Evolutionary conservation across 2,329 filamentous ascomycete species (phyloP), one percentile per base, ranked within the genome.

Genomic region (Shiraia sp.): DNA sequence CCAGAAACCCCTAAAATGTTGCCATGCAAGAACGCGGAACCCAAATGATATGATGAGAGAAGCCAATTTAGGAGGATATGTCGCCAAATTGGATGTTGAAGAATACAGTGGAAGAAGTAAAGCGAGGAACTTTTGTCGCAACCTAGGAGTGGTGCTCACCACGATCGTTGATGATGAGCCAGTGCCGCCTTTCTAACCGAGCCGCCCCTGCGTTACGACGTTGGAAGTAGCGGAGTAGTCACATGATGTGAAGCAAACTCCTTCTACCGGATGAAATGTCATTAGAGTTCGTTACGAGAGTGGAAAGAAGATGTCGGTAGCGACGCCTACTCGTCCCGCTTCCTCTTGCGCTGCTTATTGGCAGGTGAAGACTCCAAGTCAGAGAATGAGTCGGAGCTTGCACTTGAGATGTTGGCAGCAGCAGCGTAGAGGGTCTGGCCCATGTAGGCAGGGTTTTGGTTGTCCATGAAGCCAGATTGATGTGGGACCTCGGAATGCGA

Each of bases 341-440:
- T 88, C 72, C 85, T 80, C 85, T 92, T 93, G 45, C 55, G 53
- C 79, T 88, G 88, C 75, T 83, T 82, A 60, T 74, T 73, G 65
- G 64, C 35, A 53, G 66, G 36, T 53, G 61, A 51, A 19, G 66
- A 63, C 40, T 74, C 73, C 19, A 60, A 45, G 47, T 72, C 68
- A 3, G 66, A 70, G 52, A 58, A 55, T 3, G 64, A 66, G 27
- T 64, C 61, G 5, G 65, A 67, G 36, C 60, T 62, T 35, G 61
- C 65, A 24, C 58, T 65, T 36, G 65, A 69, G 43, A 70, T 62
- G 36, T 57, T 55, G 13, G 61, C 57, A 24, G 69, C 68, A 40
- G 69, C 68, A 15, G 65, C 54, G 56, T 68, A 72, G 37, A 72
- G 66, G 30, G 66, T 64, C 37, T 55, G 53, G 34, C 69, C 70